A percentile compares a stretch with the other conserved stretches of the same genome.
phyloP scores from a whole-genome alignment of 2,329 filamentous ascomycete genomes.

The Monilinia fructigena region DNA sequence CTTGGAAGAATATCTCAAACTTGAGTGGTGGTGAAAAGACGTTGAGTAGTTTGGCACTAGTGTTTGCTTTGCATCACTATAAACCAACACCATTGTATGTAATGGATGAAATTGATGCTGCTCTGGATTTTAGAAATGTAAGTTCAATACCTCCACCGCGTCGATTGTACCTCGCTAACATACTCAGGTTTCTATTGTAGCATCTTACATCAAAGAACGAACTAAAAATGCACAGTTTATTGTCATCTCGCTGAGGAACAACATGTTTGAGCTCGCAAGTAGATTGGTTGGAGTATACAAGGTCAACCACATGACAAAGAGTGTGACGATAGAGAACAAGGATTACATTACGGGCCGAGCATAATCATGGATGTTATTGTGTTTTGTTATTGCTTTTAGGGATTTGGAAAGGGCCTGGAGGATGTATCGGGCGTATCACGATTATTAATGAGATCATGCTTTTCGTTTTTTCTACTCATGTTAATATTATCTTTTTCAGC shows the following conservation, averaged over 20 bases:
- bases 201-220: conserved; percentile 97
- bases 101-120: conserved; percentile 99
- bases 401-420: background rate
- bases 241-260: conserved; percentile 95
- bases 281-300: conserved; percentile 97
- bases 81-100: conserved; percentile 97
- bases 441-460: conserved; percentile 28
- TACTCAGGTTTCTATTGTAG: conserved; percentile 81
- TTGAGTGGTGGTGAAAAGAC: conserved; percentile 97
- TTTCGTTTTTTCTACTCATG: conserved; percentile 1
- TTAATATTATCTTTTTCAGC: background rate
- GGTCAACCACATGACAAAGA: conserved; percentile 98
- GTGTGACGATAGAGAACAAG: conserved; percentile 81
- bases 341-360: conserved; percentile 58
- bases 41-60: conserved; percentile 83
- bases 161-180: conserved; percentile 23
- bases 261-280: conserved; percentile 99
- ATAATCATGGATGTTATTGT: background rate
- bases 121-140: conserved; percentile 95
- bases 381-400: background rate
- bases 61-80: conserved; percentile 98
- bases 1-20: conserved; percentile 99
- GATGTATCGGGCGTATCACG: conserved; percentile 24
- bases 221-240: conserved; percentile 99
- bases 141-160: conserved; percentile 46